Percentiles rank a stretch among this genome's conserved stretches.
phyloP scores from a whole-genome alignment of 345 rosid species.

The Pistacia vera region DNA sequence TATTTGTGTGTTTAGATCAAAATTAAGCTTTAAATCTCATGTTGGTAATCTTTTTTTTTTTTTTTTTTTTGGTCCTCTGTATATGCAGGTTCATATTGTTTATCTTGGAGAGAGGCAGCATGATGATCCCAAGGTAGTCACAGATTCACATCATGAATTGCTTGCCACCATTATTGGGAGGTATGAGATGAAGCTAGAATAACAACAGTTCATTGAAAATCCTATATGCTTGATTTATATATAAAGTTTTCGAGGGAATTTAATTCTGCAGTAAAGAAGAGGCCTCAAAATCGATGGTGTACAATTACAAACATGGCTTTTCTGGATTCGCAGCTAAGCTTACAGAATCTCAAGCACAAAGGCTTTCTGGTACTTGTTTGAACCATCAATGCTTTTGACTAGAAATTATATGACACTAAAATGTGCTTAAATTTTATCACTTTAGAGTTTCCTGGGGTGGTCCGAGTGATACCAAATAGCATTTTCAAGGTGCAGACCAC shows the following conservation, averaged over 20 bases:
- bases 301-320: constrained; percentile 74
- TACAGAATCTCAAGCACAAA: constrained; percentile 55
- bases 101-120: constrained; percentile 61
- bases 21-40: too few relatives aligned
- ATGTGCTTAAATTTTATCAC: neutral
- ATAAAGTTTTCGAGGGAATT: neutral
- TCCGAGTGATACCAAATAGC: constrained; percentile 55
- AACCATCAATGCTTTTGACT: neutral
- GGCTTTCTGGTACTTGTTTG: constrained; percentile 43
- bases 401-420: neutral
- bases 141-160: constrained; percentile 62
- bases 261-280: constrained; percentile 53
- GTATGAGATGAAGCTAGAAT: constrained; percentile 21
- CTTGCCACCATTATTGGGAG: constrained; percentile 63
- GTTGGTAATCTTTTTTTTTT: too few relatives aligned
- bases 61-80: too few relatives aligned
- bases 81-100: constrained; percentile 56
- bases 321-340: constrained; percentile 80
- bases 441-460: constrained; percentile 57
- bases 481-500: constrained; percentile 60
- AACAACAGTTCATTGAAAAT: neutral
- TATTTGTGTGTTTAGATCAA: too few relatives aligned
- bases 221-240: neutral
- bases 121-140: constrained; percentile 37
- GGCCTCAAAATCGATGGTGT: constrained; percentile 53